Conservation (phyloP, 129 eudicot species). For the Glebionis coronaria region DNA sequence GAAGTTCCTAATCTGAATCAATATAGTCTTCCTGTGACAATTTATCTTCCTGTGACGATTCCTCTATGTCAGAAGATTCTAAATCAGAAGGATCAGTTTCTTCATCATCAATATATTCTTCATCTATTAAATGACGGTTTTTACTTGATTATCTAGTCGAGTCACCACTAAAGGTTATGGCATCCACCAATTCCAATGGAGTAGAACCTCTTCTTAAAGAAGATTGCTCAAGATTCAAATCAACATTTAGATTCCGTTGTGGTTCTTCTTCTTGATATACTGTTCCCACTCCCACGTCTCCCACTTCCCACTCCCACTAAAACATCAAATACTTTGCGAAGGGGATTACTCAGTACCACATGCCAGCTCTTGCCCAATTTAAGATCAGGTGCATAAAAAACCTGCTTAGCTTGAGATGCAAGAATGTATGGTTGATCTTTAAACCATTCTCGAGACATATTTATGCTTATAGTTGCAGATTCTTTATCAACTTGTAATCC, state of each 20-base stretch:
- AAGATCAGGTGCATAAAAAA: background rate
- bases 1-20: background rate
- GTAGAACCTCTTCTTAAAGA: background rate
- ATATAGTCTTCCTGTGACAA: background rate
- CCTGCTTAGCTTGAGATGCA: conserved; percentile 1
- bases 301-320: background rate
- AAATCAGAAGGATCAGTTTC: background rate
- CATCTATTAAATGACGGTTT: background rate
- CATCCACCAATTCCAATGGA: conserved; percentile 1
- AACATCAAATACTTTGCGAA: background rate
- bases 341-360: background rate
- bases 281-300: no score
- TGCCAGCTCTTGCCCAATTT: background rate
- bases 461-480: background rate
- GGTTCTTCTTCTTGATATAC: background rate
- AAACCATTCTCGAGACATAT: background rate
- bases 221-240: background rate
- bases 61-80: background rate
- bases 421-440: background rate
- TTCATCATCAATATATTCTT: background rate
- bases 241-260: background rate
- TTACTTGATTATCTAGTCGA: background rate
- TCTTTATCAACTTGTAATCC: background rate
- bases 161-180: background rate
- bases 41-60: background rate